Percentiles rank a stretch among this genome's conserved stretches.
phyloP scores from a whole-genome alignment of 164 flowering plant species.

The Santalum album region DNA sequence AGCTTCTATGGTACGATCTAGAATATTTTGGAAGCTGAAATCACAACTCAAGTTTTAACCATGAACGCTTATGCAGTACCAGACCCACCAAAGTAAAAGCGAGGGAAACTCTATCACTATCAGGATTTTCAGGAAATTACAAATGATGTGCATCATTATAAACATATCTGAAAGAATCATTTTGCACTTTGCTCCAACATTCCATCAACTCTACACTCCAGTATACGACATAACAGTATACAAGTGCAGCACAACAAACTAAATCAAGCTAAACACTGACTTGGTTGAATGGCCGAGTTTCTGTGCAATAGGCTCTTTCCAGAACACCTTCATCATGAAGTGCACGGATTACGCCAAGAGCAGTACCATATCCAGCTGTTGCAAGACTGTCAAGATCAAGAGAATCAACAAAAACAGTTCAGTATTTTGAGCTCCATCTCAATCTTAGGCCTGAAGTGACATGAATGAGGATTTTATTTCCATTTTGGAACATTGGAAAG shows the following conservation, averaged over 20 bases:
- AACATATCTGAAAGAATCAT: not conserved
- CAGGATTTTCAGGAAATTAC: too few relatives aligned
- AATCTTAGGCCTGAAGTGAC: too few relatives aligned
- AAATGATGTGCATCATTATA: too few relatives aligned
- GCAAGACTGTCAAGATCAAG: constrained; percentile 54
- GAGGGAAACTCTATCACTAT: too few relatives aligned
- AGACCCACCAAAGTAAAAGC: too few relatives aligned
- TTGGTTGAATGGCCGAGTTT: constrained; percentile 96
- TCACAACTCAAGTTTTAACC: too few relatives aligned
- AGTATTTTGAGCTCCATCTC: not conserved
- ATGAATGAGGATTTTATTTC: too few relatives aligned
- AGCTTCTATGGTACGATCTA: too few relatives aligned
- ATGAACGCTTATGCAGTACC: too few relatives aligned
- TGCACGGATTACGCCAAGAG: constrained; percentile 89
- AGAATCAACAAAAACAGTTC: not conserved
- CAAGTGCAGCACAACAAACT: not conserved
- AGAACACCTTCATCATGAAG: constrained; percentile 62
- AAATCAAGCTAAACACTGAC: constrained; percentile 26
- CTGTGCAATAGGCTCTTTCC: constrained; percentile 88
- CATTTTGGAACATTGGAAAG: too few relatives aligned
- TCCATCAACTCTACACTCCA: not conserved
- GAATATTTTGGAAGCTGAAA: too few relatives aligned
- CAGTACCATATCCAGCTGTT: constrained; percentile 99
- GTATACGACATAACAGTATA: not conserved
- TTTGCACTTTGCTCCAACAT: not conserved